Conservation (phyloP, 495 filamentous ascomycete species). For the Aspergillus egyptiacus region DNA sequence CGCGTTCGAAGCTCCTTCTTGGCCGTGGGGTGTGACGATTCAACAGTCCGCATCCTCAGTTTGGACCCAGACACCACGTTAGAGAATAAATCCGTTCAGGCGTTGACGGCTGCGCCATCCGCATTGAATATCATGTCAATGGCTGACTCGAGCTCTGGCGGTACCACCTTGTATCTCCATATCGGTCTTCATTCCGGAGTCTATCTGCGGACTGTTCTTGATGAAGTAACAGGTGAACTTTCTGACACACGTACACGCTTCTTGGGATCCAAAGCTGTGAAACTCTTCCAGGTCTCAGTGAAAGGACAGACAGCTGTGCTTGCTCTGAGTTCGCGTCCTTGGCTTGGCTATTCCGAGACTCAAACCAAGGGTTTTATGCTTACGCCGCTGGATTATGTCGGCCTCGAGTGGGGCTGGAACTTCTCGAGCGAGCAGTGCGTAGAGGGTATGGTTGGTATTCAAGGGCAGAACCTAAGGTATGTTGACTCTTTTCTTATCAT, state of each 20-base stretch:
- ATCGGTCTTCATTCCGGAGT: constrained; percentile 94
- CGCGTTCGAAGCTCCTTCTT: constrained; percentile 79
- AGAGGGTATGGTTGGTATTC: constrained; percentile 94
- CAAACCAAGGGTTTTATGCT: constrained; percentile 81
- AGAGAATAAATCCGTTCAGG: constrained; percentile 89
- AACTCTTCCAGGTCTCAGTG: constrained; percentile 79
- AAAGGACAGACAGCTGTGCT: constrained; percentile 82
- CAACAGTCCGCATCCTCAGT: constrained; percentile 86
- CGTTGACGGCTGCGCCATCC: constrained; percentile 82
- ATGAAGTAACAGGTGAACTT: constrained; percentile 89
- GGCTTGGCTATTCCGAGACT: constrained; percentile 85
- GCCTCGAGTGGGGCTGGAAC: constrained; percentile 91
- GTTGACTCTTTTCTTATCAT: constrained; percentile 27
- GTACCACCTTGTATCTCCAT: constrained; percentile 82
- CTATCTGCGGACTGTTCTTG: constrained; percentile 87
- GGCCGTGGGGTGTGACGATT: constrained; percentile 95
- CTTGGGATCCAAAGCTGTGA: constrained; percentile 80
- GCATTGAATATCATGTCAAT: constrained; percentile 89
- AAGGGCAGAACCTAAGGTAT: constrained; percentile 82
- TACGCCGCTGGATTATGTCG: constrained; percentile 80
- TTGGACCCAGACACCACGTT: constrained; percentile 85
- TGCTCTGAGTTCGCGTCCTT: constrained; percentile 82
- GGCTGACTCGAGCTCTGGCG: constrained; percentile 76
- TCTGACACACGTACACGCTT: constrained; percentile 93
- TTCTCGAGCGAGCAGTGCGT: constrained; percentile 90